Conservation (phyloP, 208 protist genomes). For the Trypanosomatidae sp. region DNA sequence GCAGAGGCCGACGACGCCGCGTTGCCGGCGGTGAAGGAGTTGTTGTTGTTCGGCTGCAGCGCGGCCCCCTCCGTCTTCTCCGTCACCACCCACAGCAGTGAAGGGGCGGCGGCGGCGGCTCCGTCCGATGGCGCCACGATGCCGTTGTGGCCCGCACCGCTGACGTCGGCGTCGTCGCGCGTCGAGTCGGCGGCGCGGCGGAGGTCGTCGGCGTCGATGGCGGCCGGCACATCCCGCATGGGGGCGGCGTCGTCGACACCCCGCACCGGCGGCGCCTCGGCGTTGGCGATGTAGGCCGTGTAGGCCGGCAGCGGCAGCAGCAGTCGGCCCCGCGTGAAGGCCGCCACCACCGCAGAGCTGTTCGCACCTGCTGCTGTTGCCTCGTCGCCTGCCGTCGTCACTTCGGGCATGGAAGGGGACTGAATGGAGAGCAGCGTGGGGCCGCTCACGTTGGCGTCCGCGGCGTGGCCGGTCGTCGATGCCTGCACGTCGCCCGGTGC, state of each 20-base stretch:
- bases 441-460: neutral
- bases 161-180: neutral
- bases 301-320: constrained; percentile 52
- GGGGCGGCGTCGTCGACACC: constrained; percentile 43
- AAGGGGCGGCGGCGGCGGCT: neutral
- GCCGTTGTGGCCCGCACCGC: neutral
- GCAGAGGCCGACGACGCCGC: neutral
- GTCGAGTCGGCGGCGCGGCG: neutral
- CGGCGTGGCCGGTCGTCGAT: too few relatives aligned
- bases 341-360: constrained; percentile 2
- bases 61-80: constrained; percentile 13
- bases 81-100: constrained; percentile 39
- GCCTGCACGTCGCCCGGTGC: too few relatives aligned
- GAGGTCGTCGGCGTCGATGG: constrained; percentile 20
- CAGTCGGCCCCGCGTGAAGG: constrained; percentile 60
- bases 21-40: neutral
- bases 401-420: too few relatives aligned
- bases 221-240: constrained; percentile 58
- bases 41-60: too few relatives aligned
- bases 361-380: neutral
- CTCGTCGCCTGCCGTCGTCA: neutral
- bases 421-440: too few relatives aligned
- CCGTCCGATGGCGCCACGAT: neutral
- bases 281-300: constrained; percentile 53
- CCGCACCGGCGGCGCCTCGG: constrained; percentile 37